Evolutionary conservation across 805 yeast species (phyloP), one percentile per base, ranked within the genome.

Genomic region (Candida sithepensis): DNA sequence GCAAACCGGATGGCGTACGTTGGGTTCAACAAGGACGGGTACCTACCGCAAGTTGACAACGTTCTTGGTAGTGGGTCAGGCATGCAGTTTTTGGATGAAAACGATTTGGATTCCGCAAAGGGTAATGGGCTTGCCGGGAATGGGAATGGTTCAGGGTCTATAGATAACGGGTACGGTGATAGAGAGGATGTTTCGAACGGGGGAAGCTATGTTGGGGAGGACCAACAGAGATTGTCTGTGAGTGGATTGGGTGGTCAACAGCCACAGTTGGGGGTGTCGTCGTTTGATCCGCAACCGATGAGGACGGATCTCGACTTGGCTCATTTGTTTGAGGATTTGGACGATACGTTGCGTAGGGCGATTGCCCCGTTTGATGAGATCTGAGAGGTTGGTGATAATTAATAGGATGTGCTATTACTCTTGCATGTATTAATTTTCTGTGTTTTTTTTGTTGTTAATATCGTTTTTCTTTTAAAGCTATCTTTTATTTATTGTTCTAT

Each of bases 321-420:
- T 2, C 45, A 45, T 32, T 40, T 54, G 21, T 49, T 51, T 28
- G 45, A 45, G 23, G 57, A 54, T 23, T 45, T 54, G 19, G 54
- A 49, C 34, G 49, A 46, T 14, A 40, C 51, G 2, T 30, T 53
- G 4, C 36, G 50, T n/a, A 42, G 42, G 20, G 47, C 53, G 12
- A 24, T 51, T 26, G 42, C 45, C 4, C 45, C 53, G 12, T 41
- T 50, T 18, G 46, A 28, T 22, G 50, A 49, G 36, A 40, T 43
- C 30, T 47, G 30, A 47, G n/a, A n/a, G n/a, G n/a, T n/a, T n/a
- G n/a, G n/a, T n/a, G n/a, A n/a, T n/a, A n/a, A n/a, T n/a, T n/a
- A n/a, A n/a, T n/a, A n/a, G n/a, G n/a, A n/a, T n/a, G n/a, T n/a
- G n/a, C n/a, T 30, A 30, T 12, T 5, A 30, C 14, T 30, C 8